Percentiles rank a stretch among this genome's conserved stretches.
Conservation (phyloP, 2,329 filamentous ascomycete genomes). For the Fusarium ramigenum region DNA sequence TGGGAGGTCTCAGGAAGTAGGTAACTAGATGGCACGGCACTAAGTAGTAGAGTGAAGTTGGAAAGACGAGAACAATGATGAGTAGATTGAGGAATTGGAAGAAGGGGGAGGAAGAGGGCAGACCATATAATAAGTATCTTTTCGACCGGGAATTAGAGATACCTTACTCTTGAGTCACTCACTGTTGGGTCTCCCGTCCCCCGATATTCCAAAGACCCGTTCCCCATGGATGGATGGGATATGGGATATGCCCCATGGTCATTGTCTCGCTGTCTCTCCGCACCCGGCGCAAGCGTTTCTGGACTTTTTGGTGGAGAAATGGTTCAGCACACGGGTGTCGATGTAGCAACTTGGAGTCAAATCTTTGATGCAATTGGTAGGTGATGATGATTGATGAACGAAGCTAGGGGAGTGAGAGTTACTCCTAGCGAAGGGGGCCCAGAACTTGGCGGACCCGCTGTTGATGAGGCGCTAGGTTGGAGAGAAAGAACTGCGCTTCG, state of each 20-base stretch:
- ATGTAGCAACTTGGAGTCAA: constrained; percentile 12
- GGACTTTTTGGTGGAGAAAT: constrained; percentile 6
- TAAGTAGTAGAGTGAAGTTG: neutral
- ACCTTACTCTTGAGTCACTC: constrained; percentile 24
- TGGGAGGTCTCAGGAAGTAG: neutral
- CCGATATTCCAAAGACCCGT: constrained; percentile 23
- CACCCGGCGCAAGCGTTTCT: constrained; percentile 7
- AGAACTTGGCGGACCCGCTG: constrained; percentile 28
- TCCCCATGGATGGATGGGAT: constrained; percentile 20
- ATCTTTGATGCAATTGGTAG: neutral
- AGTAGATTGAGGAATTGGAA: neutral
- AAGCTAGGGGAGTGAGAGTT: constrained; percentile 37
- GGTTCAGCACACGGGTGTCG: constrained; percentile 1
- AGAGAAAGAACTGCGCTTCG: neutral
- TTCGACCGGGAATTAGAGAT: constrained; percentile 29
- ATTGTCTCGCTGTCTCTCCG: constrained; percentile 26
- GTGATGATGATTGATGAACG: neutral
- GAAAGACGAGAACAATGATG: neutral
- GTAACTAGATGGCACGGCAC: constrained; percentile 1
- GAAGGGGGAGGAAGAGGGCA: constrained; percentile 5
- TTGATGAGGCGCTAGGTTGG: neutral
- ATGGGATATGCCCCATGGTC: constrained; percentile 1
- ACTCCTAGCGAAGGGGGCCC: constrained; percentile 1
- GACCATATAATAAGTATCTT: constrained; percentile 40
- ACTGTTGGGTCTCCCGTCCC: constrained; percentile 21